Conservation (phyloP, 163 green algal species). For the Volvox carteri region DNA sequence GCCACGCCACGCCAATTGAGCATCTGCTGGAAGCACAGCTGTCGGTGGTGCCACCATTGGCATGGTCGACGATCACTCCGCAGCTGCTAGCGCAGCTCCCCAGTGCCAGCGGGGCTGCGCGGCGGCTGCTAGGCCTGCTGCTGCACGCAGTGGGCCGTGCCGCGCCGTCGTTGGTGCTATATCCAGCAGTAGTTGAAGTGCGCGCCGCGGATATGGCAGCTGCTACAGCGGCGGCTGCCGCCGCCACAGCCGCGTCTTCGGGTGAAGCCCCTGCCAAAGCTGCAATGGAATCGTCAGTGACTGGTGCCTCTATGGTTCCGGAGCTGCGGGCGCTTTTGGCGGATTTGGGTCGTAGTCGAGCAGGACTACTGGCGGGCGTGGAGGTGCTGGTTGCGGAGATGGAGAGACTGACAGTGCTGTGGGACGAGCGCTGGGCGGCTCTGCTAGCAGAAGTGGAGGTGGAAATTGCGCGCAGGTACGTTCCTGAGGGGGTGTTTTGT, state of each 20-base stretch:
- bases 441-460: conserved; percentile 69
- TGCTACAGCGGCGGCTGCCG: background rate
- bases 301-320: conserved; percentile 28
- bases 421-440: conserved; percentile 69
- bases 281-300: background rate
- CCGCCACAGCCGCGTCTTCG: background rate
- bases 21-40: conserved; percentile 35
- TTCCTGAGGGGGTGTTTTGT: background rate
- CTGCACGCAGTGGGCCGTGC: conserved; percentile 59
- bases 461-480: conserved; percentile 57
- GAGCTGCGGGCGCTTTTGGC: conserved; percentile 63
- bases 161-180: conserved; percentile 69
- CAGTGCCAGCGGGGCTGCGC: background rate
- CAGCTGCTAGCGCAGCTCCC: conserved; percentile 80
- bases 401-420: conserved; percentile 75
- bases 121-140: conserved; percentile 59
- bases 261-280: background rate
- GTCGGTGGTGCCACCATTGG: conserved; percentile 48
- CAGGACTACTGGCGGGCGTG: conserved; percentile 65
- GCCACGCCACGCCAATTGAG: conserved; percentile 56
- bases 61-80: conserved; percentile 73
- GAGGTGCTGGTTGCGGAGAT: conserved; percentile 71
- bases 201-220: conserved; percentile 30
- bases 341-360: conserved; percentile 52
- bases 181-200: conserved; percentile 64